Conservation (phyloP, 108 stramenopile species). For the Cyclostephanos tholiformis region DNA sequence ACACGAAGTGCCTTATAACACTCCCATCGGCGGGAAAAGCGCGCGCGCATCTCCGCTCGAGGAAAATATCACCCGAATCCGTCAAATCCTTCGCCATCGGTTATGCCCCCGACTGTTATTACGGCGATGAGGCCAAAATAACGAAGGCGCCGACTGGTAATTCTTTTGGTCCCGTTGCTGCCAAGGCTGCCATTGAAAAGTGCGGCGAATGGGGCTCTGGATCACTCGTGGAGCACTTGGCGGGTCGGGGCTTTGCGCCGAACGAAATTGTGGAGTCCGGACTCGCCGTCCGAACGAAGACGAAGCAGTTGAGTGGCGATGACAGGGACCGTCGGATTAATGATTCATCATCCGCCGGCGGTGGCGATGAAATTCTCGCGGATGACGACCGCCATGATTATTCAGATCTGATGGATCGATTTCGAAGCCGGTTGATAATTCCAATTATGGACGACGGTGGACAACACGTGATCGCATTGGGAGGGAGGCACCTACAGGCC, state of each 20-base stretch:
- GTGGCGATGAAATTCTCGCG: background rate
- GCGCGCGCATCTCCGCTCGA: conserved; percentile 65
- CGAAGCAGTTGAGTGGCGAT: conserved; percentile 6
- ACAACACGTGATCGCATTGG: conserved; percentile 70
- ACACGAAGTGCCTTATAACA: conserved; percentile 65
- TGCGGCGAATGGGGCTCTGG: conserved; percentile 57
- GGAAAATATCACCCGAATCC: conserved; percentile 68
- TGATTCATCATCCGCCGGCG: conserved; percentile 6
- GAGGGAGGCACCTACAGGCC: conserved; percentile 65
- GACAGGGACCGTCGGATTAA: conserved; percentile 8
- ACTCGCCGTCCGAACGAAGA: conserved; percentile 67
- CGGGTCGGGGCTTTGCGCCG: conserved; percentile 63
- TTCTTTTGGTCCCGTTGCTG: background rate
- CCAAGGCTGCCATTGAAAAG: conserved; percentile 1
- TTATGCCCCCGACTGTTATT: conserved; percentile 89
- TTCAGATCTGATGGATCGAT: conserved; percentile 72
- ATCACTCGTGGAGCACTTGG: conserved; percentile 80
- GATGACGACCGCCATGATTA: conserved; percentile 28
- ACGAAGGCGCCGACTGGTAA: background rate
- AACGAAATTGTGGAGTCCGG: conserved; percentile 88
- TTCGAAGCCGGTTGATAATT: conserved; percentile 75
- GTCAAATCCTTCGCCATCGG: conserved; percentile 83
- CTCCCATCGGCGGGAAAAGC: conserved; percentile 69
- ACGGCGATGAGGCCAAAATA: conserved; percentile 31
- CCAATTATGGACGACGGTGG: conserved; percentile 81